Conservation (phyloP, 345 rosid genomes). For the Lepidium sativum region DNA sequence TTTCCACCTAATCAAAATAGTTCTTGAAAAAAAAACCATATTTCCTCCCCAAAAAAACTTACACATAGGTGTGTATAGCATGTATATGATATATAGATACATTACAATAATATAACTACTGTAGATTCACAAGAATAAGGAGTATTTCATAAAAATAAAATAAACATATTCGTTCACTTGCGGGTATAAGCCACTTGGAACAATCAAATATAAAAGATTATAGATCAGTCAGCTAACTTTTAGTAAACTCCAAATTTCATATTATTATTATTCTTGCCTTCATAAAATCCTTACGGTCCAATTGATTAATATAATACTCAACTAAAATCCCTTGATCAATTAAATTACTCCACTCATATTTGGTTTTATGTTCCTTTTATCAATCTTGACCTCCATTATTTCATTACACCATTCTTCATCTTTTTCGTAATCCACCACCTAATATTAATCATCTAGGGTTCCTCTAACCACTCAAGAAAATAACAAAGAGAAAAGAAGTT, state of each 20-base stretch:
- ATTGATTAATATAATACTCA: constrained; percentile 2
- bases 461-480: constrained; percentile 15
- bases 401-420: constrained; percentile 8
- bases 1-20: neutral
- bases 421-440: constrained; percentile 22
- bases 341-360: constrained; percentile 17
- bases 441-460: constrained; percentile 29
- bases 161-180: constrained; percentile 5
- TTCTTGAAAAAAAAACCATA: neutral
- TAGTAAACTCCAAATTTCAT: constrained; percentile 19
- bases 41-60: neutral
- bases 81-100: neutral
- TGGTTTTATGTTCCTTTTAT: neutral
- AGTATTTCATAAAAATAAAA: neutral
- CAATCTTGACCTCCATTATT: constrained; percentile 22
- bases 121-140: constrained; percentile 2
- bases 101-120: neutral
- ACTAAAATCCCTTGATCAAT: neutral
- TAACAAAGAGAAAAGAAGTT: neutral
- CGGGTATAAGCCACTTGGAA: constrained; percentile 18
- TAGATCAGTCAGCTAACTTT: constrained; percentile 27
- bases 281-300: constrained; percentile 14
- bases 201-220: constrained; percentile 8
- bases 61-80: neutral
- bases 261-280: neutral